Base-by-base conservation (phyloP, 2,329 filamentous ascomycete genomes). In the Kalaharituber pfeilii region DNA sequence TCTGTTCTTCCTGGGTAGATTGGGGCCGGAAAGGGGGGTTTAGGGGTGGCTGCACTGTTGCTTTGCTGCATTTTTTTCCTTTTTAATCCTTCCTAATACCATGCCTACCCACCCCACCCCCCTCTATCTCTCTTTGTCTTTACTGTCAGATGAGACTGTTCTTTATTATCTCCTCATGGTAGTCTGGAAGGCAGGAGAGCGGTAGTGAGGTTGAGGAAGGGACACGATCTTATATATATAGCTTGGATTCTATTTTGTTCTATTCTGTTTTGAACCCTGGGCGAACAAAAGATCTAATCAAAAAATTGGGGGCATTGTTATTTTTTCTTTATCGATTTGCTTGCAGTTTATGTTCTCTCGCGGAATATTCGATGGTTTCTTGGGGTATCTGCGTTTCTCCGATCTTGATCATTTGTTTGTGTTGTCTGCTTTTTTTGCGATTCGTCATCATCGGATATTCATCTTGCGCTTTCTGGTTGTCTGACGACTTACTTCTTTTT, bases 181-280 rank as follows among this genome's bases (percentile, higher is more conserved):
- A n/a, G n/a, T n/a, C n/a, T 26, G 45, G 27, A 27, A 22, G 44
- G n/a, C 74, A 78, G 65, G 68, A 71, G 25, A 62, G 61, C 6
- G 66, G 73, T 60, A 72, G 72, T 2, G 73, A 72, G 1, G 63
- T 78, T 11, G 62, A 79, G 9, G 60, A 66, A 1, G 71, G 69
- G 1, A 76, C 74, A 4, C 70, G 65, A 28, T 75, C 78, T 65
- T 76, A 73, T 62, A 64, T 76, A 49, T 69, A 72, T 27, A 69
- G 68, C 2, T 69, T 73, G 59, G 61, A 69, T 18, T 68, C 73
- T 24, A 65, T 68, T 50, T 69, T 76, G 50, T 69, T 76, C 3
- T 59, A 66, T 36, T 72, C 73, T 57, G 64, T 81, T 53, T 69
- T 76, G 8, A 63, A 33, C 27, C 11, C 33, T 49, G 22, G 29